These are phyloP conservation scores for Trichoderma koningiopsis DNA, from an alignment of 2,329 filamentous ascomycete genomes.

Conservation along the genomic window DNA sequence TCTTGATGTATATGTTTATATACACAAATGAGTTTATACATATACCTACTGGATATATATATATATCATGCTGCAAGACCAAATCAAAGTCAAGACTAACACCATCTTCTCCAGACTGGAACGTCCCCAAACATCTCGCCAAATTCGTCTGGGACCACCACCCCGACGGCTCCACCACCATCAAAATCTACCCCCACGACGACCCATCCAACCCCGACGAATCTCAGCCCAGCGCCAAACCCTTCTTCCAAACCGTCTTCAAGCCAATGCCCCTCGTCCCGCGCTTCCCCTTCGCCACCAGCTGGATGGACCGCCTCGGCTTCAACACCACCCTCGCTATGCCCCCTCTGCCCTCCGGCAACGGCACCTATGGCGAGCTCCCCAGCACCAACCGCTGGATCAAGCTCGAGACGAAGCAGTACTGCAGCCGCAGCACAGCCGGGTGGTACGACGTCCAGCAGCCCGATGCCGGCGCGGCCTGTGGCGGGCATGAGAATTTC, in stretches of 20 bases:
- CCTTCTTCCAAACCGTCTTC: conserved; percentile 52
- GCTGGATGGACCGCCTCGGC: conserved; percentile 44
- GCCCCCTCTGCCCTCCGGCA: conserved; percentile 50
- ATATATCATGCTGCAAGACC: background rate
- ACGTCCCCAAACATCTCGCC: conserved; percentile 58
- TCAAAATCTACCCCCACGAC: conserved; percentile 51
- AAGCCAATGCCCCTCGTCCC: conserved; percentile 46
- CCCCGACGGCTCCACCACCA: conserved; percentile 40
- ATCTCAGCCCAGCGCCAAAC: conserved; percentile 37
- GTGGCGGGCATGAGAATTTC: conserved; percentile 44
- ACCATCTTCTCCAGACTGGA: conserved; percentile 49
- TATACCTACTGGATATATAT: too few relatives aligned
- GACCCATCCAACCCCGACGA: conserved; percentile 36
- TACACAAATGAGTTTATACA: too few relatives aligned
- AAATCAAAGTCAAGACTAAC: background rate
- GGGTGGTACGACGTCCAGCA: conserved; percentile 53
- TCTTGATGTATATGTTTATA: background rate
- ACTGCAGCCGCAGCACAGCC: conserved; percentile 39
- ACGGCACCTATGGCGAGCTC: conserved; percentile 45
- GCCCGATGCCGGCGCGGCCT: conserved; percentile 31
- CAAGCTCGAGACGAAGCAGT: conserved; percentile 39
- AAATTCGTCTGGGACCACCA: conserved; percentile 49
- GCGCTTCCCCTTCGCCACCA: conserved; percentile 47
- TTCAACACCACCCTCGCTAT: conserved; percentile 49
- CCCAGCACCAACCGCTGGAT: conserved; percentile 52